phyloP scores from a whole-genome alignment of 2,329 filamentous ascomycete genomes.

The Ilyonectria sp. region DNA sequence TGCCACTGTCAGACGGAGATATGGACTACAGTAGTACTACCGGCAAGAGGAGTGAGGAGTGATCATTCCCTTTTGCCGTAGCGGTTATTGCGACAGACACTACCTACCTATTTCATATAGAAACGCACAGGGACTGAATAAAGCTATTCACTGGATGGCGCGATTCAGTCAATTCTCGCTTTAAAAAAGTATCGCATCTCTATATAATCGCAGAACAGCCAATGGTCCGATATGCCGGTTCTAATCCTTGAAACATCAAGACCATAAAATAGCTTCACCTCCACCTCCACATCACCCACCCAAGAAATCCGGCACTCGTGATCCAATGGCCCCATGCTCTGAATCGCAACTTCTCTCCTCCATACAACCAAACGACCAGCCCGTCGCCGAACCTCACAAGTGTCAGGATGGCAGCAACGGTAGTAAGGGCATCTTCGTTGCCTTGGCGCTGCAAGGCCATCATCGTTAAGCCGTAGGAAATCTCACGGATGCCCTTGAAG shows the following conservation, averaged over 20 bases:
- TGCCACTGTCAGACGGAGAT: no score
- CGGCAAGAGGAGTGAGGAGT: no score
- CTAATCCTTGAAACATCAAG: neutral
- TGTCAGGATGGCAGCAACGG: conserved; percentile 48
- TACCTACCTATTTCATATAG: no score
- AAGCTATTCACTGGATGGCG: no score
- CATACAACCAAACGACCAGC: conserved; percentile 51
- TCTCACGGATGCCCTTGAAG: conserved; percentile 54
- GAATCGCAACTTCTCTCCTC: conserved; percentile 42
- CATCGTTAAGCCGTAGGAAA: conserved; percentile 51
- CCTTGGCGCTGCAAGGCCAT: conserved; percentile 50
- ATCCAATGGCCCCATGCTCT: conserved; percentile 49
- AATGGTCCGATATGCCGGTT: no score
- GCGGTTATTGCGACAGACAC: no score
- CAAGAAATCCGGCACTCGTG: conserved; percentile 42
- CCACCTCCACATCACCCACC: conserved; percentile 48
- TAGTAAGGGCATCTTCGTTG: conserved; percentile 49
- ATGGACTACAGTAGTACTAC: no score
- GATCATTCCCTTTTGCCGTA: no score
- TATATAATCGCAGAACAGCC: no score
- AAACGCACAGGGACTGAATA: no score
- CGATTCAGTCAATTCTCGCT: no score
- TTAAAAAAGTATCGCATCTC: no score
- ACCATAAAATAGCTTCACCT: neutral
- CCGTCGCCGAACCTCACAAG: conserved; percentile 52